A percentile compares a stretch with the other conserved stretches of the same genome.
Evolutionary conservation across 2,329 filamentous ascomycete genomes (phyloP).

Genomic region (Apiospora sp.): DNA sequence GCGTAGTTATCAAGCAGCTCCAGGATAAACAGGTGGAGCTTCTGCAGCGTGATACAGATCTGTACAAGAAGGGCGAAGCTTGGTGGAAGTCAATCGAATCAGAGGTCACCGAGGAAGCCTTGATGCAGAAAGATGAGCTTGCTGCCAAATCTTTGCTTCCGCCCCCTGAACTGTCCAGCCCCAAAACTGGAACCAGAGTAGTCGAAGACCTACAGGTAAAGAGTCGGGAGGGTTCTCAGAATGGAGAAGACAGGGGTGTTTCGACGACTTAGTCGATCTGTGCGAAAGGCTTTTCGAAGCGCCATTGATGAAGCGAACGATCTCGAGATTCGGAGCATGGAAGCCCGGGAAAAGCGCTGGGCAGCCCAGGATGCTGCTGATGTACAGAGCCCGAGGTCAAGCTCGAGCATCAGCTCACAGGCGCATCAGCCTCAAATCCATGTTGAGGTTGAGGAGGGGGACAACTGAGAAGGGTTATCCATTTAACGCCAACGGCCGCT

Average conservation of each 20-base stretch:
- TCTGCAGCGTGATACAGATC: slow-evolving; percentile 30
- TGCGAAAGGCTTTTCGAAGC: neutral
- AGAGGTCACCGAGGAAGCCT: slow-evolving; percentile 29
- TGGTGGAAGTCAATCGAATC: slow-evolving; percentile 35
- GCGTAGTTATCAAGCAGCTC: neutral
- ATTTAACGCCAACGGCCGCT: too few relatives aligned
- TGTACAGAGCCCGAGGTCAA: too few relatives aligned
- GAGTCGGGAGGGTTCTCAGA: slow-evolving; percentile 45
- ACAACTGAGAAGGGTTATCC: too few relatives aligned
- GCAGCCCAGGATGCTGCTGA: neutral
- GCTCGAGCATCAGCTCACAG: too few relatives aligned
- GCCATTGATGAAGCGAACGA: neutral
- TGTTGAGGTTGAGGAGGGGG: too few relatives aligned
- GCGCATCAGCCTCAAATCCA: too few relatives aligned
- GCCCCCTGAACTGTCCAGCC: neutral
- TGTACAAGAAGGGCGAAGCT: slow-evolving; percentile 28
- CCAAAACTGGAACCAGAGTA: neutral
- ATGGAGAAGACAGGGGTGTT: neutral
- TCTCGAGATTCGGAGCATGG: neutral
- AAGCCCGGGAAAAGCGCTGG: neutral
- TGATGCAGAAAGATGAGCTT: neutral
- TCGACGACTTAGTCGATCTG: neutral
- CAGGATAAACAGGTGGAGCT: slow-evolving; percentile 31
- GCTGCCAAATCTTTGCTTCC: neutral
- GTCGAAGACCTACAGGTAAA: neutral